A percentile compares a stretch with the other conserved stretches of the same genome.
phyloP scores from a whole-genome alignment of 768 basidiomycete genomes.

The Podaxis mareebaensis region DNA sequence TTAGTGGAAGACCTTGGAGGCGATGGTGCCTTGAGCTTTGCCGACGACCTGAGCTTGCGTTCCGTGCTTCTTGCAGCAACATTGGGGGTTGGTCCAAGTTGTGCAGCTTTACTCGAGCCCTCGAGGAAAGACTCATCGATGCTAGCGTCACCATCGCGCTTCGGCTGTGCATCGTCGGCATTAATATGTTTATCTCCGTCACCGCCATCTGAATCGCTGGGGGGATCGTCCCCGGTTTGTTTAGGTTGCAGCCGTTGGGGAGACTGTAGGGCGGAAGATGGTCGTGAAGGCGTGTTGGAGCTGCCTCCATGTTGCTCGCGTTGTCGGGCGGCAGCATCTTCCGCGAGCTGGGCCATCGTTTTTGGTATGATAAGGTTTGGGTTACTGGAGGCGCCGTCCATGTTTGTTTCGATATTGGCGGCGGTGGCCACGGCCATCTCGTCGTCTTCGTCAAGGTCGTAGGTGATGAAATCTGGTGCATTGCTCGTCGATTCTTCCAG shows the following conservation, averaged over 20 bases:
- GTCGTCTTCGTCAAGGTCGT: constrained; percentile 32
- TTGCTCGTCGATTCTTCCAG: constrained; percentile 20
- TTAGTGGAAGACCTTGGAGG: background rate
- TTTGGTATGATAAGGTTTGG: background rate
- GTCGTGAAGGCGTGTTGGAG: background rate
- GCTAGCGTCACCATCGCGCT: constrained; percentile 16
- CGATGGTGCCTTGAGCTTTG: background rate
- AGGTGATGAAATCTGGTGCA: constrained; percentile 29
- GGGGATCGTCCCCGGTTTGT: constrained; percentile 18
- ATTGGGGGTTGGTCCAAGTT: background rate
- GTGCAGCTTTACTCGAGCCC: background rate
- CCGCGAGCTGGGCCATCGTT: constrained; percentile 13
- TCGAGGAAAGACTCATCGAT: background rate
- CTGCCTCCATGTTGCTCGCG: background rate
- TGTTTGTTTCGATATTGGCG: background rate
- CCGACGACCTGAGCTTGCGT: background rate
- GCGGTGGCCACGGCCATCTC: background rate
- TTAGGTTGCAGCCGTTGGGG: background rate
- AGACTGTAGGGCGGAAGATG: background rate
- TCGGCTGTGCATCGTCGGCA: constrained; percentile 1
- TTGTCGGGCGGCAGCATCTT: background rate
- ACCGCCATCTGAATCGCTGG: constrained; percentile 7
- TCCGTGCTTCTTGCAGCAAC: background rate
- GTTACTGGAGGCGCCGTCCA: background rate
- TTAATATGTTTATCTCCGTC: constrained; percentile 19